A percentile compares a stretch with the other conserved stretches of the same genome.
Evolutionary conservation across 345 rosid species (phyloP).

Genomic region (Citropsis articulata): DNA sequence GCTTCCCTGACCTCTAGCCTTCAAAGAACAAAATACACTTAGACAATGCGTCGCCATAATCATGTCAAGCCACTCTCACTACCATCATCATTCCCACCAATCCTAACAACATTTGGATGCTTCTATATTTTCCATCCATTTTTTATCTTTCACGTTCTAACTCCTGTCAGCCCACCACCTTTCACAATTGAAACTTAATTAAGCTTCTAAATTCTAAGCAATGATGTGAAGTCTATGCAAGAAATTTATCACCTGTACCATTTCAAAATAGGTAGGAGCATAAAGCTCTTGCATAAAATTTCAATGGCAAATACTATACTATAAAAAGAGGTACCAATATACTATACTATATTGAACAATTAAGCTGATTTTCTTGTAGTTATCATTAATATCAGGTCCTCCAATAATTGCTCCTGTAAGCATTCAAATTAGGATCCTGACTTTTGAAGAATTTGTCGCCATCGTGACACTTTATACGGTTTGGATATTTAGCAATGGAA

Average conservation of each 20-base stretch:
- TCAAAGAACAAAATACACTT: conserved; percentile 54
- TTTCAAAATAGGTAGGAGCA: background rate
- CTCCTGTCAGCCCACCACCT: background rate
- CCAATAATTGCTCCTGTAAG: conserved; percentile 47
- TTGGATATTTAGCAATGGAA: conserved; percentile 31
- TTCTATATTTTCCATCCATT: background rate
- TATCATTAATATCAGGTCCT: conserved; percentile 47
- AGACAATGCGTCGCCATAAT: conserved; percentile 49
- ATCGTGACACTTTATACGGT: conserved; percentile 34
- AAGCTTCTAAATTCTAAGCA: background rate
- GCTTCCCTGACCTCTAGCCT: conserved; percentile 50
- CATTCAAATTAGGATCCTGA: background rate
- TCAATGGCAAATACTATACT: background rate
- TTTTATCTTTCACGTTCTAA: background rate
- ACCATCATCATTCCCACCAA: background rate
- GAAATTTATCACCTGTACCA: too few relatives aligned
- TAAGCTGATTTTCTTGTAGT: conserved; percentile 23
- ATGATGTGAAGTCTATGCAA: background rate
- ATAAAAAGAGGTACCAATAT: background rate
- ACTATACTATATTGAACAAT: too few relatives aligned
- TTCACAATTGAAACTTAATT: background rate
- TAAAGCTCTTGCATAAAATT: background rate
- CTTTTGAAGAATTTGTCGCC: conserved; percentile 35
- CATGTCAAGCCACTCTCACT: conserved; percentile 12
- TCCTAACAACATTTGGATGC: background rate